Conservation (phyloP, 495 filamentous ascomycete species). For the Lasiosphaeria hispida region DNA sequence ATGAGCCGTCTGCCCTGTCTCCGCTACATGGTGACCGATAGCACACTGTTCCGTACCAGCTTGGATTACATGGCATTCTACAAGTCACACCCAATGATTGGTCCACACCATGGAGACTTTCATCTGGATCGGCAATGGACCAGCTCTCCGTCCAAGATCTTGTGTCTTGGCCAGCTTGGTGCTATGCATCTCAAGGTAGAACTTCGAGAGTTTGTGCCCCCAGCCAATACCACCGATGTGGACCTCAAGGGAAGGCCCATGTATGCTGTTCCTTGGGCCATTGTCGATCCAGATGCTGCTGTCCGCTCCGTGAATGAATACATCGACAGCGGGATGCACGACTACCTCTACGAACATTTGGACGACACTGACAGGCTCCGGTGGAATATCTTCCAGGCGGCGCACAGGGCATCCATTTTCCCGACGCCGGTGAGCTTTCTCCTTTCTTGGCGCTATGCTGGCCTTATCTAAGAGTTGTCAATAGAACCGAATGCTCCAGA, state of each 20-base stretch:
- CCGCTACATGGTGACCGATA: conserved; percentile 41
- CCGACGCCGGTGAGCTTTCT: conserved; percentile 28
- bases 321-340: conserved; percentile 25
- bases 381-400: conserved; percentile 37
- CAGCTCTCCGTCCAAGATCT: conserved; percentile 16
- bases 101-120: conserved; percentile 38
- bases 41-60: conserved; percentile 35
- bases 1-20: conserved; percentile 40
- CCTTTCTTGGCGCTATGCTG: no score
- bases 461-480: not conserved
- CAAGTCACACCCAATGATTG: conserved; percentile 33
- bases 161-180: conserved; percentile 31
- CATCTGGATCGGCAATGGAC: conserved; percentile 34
- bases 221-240: conserved; percentile 18
- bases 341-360: conserved; percentile 33
- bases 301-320: conserved; percentile 31
- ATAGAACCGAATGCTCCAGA: conserved; percentile 37
- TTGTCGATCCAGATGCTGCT: conserved; percentile 33
- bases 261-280: conserved; percentile 39
- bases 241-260: conserved; percentile 37
- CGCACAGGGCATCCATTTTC: conserved; percentile 32
- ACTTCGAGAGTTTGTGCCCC: conserved; percentile 34
- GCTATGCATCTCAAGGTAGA: conserved; percentile 27
- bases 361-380: conserved; percentile 34
- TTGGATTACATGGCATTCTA: conserved; percentile 36